phyloP scores from a whole-genome alignment of 2,329 filamentous ascomycete species.

The Pseudogymnoascus sp. region DNA sequence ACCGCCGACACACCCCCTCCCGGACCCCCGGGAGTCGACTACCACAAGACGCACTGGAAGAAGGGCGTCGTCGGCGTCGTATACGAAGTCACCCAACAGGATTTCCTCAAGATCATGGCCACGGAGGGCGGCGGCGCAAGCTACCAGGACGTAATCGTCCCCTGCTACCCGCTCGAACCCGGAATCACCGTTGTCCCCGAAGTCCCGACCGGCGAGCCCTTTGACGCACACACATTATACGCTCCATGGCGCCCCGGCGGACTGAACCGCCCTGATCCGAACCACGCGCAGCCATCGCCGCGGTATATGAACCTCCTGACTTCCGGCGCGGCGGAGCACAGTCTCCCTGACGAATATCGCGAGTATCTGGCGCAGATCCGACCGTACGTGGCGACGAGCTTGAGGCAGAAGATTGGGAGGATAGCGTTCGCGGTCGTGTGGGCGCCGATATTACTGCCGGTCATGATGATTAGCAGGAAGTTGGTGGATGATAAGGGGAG shows the following conservation, averaged over 20 bases:
- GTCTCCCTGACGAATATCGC: constrained; percentile 71
- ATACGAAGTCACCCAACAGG: constrained; percentile 79
- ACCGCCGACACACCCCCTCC: constrained; percentile 31
- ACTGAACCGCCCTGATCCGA: constrained; percentile 50
- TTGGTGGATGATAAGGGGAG: constrained; percentile 59
- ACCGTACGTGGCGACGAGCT: constrained; percentile 61
- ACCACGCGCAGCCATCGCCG: constrained; percentile 72
- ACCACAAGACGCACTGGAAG: constrained; percentile 57
- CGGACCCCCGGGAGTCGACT: constrained; percentile 22
- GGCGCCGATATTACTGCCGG: constrained; percentile 46
- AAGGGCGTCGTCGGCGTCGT: constrained; percentile 87
- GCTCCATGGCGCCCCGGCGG: constrained; percentile 41
- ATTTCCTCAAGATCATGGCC: constrained; percentile 79
- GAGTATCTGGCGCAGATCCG: constrained; percentile 61
- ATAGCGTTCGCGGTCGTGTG: constrained; percentile 53
- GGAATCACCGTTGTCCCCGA: constrained; percentile 52
- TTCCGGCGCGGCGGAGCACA: constrained; percentile 70
- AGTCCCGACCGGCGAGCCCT: constrained; percentile 53
- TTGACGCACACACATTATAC: constrained; percentile 80
- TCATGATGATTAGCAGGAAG: constrained; percentile 41
- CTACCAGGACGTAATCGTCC: constrained; percentile 78
- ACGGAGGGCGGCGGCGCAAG: constrained; percentile 81
- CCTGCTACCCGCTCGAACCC: constrained; percentile 62
- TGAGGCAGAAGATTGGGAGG: constrained; percentile 57
- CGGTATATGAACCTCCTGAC: constrained; percentile 77